phyloP scores from a whole-genome alignment of 31 red algal species.

The Porphyra umbilicalis region DNA sequence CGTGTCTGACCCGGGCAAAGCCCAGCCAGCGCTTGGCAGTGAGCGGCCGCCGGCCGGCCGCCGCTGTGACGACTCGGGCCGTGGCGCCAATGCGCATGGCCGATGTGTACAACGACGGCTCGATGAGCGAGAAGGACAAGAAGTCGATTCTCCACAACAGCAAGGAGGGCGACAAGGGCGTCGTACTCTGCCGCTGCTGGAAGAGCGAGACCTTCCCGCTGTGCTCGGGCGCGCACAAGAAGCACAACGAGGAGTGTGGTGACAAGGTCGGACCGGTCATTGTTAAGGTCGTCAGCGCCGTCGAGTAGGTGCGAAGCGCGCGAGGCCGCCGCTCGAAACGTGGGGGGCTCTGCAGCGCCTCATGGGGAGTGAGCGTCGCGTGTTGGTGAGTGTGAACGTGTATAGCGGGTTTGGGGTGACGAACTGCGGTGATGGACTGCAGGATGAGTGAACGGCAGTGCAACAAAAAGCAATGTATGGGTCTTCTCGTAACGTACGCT shows the following conservation, averaged over 20 bases:
- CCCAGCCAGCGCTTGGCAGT: neutral
- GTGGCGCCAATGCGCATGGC: neutral
- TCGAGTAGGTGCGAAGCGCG: neutral
- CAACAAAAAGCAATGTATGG: too few relatives aligned
- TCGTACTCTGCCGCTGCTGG: slow-evolving; percentile 71
- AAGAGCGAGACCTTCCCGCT: slow-evolving; percentile 51
- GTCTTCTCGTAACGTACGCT: too few relatives aligned
- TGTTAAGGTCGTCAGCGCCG: slow-evolving; percentile 14
- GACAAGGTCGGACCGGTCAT: slow-evolving; percentile 55
- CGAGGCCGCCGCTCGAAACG: too few relatives aligned
- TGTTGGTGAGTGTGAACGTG: neutral
- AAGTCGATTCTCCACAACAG: neutral
- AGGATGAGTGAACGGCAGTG: too few relatives aligned
- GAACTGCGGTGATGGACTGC: too few relatives aligned
- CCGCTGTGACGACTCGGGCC: neutral
- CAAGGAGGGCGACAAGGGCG: slow-evolving; percentile 14
- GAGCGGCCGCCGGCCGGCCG: neutral
- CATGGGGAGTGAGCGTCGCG: too few relatives aligned
- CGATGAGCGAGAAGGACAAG: slow-evolving; percentile 38
- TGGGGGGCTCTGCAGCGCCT: too few relatives aligned
- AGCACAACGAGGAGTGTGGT: slow-evolving; percentile 66
- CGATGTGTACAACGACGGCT: neutral
- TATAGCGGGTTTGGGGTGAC: neutral
- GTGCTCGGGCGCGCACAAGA: slow-evolving; percentile 63
- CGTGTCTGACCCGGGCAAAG: neutral